Evolutionary conservation across 306 rosid species (phyloP).

Genomic region (Quercus engelmannii): DNA sequence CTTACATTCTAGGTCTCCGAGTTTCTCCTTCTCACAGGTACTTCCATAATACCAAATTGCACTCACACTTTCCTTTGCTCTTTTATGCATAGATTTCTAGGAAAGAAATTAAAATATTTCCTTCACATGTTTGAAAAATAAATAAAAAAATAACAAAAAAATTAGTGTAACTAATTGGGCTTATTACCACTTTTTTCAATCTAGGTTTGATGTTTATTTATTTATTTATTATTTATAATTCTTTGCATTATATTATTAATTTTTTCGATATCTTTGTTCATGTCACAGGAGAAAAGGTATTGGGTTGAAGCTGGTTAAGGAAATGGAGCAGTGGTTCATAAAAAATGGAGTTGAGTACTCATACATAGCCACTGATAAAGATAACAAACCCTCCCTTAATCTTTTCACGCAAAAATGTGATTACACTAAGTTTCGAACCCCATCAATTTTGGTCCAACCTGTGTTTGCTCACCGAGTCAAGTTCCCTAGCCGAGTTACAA

Average conservation of each 20-base stretch:
- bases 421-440: slow-evolving; percentile 80
- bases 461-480: slow-evolving; percentile 65
- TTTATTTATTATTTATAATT: too few relatives aligned
- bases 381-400: slow-evolving; percentile 70
- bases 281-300: slow-evolving; percentile 83
- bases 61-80: neutral
- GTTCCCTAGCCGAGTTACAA: slow-evolving; percentile 34
- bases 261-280: too few relatives aligned
- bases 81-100: too few relatives aligned
- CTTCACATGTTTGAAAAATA: too few relatives aligned
- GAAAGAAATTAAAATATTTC: too few relatives aligned
- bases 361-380: slow-evolving; percentile 86
- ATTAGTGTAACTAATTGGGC: too few relatives aligned
- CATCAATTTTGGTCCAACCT: slow-evolving; percentile 80
- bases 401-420: slow-evolving; percentile 92
- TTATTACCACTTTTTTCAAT: too few relatives aligned
- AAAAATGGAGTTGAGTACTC: slow-evolving; percentile 79
- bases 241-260: neutral
- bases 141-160: too few relatives aligned
- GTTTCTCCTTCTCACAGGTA: slow-evolving; percentile 87
- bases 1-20: slow-evolving; percentile 88
- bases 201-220: too few relatives aligned
- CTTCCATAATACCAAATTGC: neutral
- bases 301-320: slow-evolving; percentile 59
- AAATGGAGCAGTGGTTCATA: slow-evolving; percentile 73